These are phyloP conservation scores for Panaeolus papilionaceus DNA, from an alignment of 768 basidiomycete genomes.

Conservation along the genomic window DNA sequence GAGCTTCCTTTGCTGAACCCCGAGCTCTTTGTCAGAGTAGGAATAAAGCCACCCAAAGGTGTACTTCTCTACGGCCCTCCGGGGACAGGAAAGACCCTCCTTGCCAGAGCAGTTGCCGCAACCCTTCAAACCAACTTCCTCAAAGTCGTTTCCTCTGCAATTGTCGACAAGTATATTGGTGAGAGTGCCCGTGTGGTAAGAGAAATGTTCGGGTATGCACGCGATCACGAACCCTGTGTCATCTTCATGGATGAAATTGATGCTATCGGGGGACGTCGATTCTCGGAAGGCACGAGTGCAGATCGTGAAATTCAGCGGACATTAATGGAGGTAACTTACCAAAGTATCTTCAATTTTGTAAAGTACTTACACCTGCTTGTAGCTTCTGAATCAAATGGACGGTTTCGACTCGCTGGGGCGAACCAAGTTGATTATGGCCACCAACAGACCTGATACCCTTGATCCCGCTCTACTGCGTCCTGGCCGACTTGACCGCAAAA, in stretches of 20 bases:
- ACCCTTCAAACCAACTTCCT: slow-evolving; percentile 96
- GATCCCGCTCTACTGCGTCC: slow-evolving; percentile 97
- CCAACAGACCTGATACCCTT: slow-evolving; percentile 96
- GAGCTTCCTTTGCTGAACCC: slow-evolving; percentile 94
- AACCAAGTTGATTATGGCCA: slow-evolving; percentile 99
- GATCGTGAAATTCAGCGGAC: slow-evolving; percentile 99
- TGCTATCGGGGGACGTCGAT: slow-evolving; percentile 88
- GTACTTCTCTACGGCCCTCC: slow-evolving; percentile 96
- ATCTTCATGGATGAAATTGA: slow-evolving; percentile 99
- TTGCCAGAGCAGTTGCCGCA: slow-evolving; percentile 95
- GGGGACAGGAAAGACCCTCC: slow-evolving; percentile 94
- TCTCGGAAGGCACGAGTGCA: slow-evolving; percentile 96
- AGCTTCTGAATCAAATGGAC: slow-evolving; percentile 99
- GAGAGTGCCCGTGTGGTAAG: slow-evolving; percentile 95
- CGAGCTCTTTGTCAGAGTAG: slow-evolving; percentile 93
- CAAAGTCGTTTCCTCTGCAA: slow-evolving; percentile 97
- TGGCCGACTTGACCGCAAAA: slow-evolving; percentile 95
- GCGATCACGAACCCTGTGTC: slow-evolving; percentile 97
- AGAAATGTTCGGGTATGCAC: slow-evolving; percentile 99
- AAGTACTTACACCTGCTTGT: slow-evolving; percentile 16
- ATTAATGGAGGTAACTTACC: slow-evolving; percentile 79
- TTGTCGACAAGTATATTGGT: slow-evolving; percentile 98
- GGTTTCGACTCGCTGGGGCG: slow-evolving; percentile 96
- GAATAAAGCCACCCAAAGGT: slow-evolving; percentile 96
- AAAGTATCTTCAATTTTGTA: not conserved